Conservation (phyloP, 257 asterid species). For the Eustoma russellianum region DNA sequence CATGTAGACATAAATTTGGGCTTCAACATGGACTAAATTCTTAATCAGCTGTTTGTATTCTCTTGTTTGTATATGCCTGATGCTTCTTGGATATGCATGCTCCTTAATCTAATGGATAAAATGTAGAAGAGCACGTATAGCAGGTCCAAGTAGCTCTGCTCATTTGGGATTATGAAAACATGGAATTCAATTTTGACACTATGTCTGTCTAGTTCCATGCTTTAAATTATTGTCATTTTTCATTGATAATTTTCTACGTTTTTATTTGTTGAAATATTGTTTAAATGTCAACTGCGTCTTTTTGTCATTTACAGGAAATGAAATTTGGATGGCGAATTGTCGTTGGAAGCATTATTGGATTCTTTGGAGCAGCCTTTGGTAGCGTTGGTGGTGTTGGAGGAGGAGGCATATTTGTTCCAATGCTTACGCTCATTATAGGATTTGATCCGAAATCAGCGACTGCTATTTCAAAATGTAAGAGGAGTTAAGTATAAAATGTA, state of each 20-base stretch:
- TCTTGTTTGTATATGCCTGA: background rate
- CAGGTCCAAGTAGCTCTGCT: background rate
- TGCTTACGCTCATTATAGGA: slow-evolving; percentile 81
- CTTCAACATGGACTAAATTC: too few relatives aligned
- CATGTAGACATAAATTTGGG: too few relatives aligned
- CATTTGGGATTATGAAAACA: background rate
- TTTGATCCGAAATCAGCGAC: slow-evolving; percentile 93
- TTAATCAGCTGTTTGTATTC: background rate
- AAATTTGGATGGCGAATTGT: slow-evolving; percentile 66
- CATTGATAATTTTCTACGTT: background rate
- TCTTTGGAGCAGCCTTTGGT: slow-evolving; percentile 95
- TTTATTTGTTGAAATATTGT: background rate
- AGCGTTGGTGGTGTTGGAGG: slow-evolving; percentile 99
- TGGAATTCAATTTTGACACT: background rate
- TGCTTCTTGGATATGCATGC: background rate
- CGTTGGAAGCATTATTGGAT: slow-evolving; percentile 75
- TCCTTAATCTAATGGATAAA: background rate
- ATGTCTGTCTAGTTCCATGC: background rate
- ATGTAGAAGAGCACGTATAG: background rate
- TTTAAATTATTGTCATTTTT: background rate
- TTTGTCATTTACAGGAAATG: slow-evolving; percentile 43
- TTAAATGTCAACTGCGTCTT: background rate
- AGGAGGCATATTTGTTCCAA: slow-evolving; percentile 93
- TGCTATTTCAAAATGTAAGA: slow-evolving; percentile 93
- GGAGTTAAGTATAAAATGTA: too few relatives aligned